Base-by-base conservation (phyloP, 768 basidiomycete species). In the Clitopilus hobsonii region DNA sequence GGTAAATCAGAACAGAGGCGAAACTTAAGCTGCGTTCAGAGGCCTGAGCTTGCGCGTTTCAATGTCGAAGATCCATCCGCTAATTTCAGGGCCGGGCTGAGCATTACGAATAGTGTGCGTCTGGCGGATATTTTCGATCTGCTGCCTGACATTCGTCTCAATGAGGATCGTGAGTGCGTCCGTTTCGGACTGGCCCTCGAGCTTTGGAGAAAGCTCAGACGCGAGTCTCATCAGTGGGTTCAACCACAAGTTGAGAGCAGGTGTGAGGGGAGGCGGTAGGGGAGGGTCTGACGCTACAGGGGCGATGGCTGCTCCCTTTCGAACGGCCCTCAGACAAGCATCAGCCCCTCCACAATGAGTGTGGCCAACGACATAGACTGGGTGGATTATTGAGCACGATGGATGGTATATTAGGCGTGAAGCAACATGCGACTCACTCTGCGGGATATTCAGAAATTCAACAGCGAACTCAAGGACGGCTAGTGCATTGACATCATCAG, bases 361-460 rank as follows among this genome's bases (percentile, higher is more conserved):
- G 67, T 96, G 93, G 16, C 92, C 93, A 23, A 87, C 89, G 61
- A 95, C 73, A 57, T 91, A 73, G 57, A 95, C 90, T 92, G n/a
- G n/a, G n/a, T n/a, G n/a, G n/a, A n/a, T n/a, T n/a, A n/a, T n/a
- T n/a, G n/a, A 62, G 48, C 56, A 7, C 30, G 16, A 32, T 7
- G 54, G 62, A 60, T 60, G 56, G 64, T 54, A 27, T 7, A 32
- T 7, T 16, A 7, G 30, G 7, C 28, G 36, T 58, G 54, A 53
- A 53, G 54, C 54, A 51, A 56, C 49, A 25, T 66, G 63, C 67
- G 66, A 82, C 76, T 67, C 67, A 91, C 91, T 82, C 76, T 94
- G 88, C 71, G 86, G 74, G 23, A 92, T 85, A 54, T 85, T 83
- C 54, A 94, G 74, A 60, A 75, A 69, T 51, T 77, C 76, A 41